Conservation (phyloP, 1,139 yeast species). For the Yamadazyma conglobata region DNA sequence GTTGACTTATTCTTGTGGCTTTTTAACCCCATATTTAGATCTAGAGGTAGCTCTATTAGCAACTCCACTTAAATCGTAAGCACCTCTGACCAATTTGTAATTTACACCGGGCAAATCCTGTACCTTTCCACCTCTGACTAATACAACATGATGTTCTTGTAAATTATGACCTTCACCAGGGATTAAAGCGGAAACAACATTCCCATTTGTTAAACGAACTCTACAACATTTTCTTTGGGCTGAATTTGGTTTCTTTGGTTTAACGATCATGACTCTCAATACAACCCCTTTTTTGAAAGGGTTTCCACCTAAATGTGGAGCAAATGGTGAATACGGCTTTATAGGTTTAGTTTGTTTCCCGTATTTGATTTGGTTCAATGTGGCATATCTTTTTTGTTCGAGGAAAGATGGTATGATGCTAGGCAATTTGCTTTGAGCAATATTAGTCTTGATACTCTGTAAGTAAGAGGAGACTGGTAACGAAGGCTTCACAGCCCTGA, state of each 20-base stretch:
- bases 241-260: slow-evolving; percentile 97
- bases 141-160: slow-evolving; percentile 95
- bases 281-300: slow-evolving; percentile 94
- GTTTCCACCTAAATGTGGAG: slow-evolving; percentile 78
- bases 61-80: slow-evolving; percentile 90
- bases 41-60: slow-evolving; percentile 89
- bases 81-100: slow-evolving; percentile 91
- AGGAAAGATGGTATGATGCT: slow-evolving; percentile 7
- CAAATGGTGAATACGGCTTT: slow-evolving; percentile 46
- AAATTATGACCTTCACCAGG: slow-evolving; percentile 99
- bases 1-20: slow-evolving; percentile 48
- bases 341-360: slow-evolving; percentile 58
- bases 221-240: slow-evolving; percentile 97
- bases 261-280: slow-evolving; percentile 87
- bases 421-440: neutral
- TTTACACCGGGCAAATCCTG: slow-evolving; percentile 99
- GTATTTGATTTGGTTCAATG: slow-evolving; percentile 68
- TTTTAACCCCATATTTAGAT: slow-evolving; percentile 92
- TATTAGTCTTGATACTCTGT: slow-evolving; percentile 5
- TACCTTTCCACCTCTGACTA: slow-evolving; percentile 95
- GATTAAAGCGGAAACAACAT: slow-evolving; percentile 84
- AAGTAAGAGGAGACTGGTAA: slow-evolving; percentile 7
- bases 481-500: slow-evolving; percentile 7
- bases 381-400: slow-evolving; percentile 51
- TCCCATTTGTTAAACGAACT: slow-evolving; percentile 89